phyloP scores from a whole-genome alignment of 257 asterid species.

The Scutellaria baicalensis region DNA sequence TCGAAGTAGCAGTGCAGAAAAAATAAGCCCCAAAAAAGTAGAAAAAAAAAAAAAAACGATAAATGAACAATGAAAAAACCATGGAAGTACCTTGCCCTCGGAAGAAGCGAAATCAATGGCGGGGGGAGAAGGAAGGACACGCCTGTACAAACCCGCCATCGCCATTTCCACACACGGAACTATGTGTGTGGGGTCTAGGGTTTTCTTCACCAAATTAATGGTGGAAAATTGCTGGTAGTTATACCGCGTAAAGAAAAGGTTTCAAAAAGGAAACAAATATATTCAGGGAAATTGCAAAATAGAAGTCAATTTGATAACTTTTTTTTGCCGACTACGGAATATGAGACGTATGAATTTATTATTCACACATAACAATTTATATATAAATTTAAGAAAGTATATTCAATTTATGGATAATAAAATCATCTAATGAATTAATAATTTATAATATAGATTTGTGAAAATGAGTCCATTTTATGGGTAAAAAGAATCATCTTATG shows the following conservation, averaged over 20 bases:
- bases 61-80: neutral
- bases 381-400: too few species aligned
- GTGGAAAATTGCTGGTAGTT: neutral
- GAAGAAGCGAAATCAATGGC: constrained; percentile 82
- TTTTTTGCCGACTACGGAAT: too few species aligned
- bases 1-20: neutral
- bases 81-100: constrained; percentile 69
- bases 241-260: neutral
- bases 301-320: too few species aligned
- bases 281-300: neutral
- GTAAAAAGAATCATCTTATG: too few species aligned
- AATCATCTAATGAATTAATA: too few species aligned
- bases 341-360: too few species aligned
- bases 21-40: neutral
- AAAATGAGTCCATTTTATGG: too few species aligned
- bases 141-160: constrained; percentile 77
- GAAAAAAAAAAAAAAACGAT: neutral
- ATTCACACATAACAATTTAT: too few species aligned
- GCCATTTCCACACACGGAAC: constrained; percentile 35
- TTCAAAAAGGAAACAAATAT: neutral
- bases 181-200: constrained; percentile 1
- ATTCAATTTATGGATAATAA: too few species aligned
- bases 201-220: neutral
- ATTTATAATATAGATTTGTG: too few species aligned
- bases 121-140: constrained; percentile 86